phyloP scores from a whole-genome alignment of 805 yeast genomes.

The Schwanniomyces sp. region DNA sequence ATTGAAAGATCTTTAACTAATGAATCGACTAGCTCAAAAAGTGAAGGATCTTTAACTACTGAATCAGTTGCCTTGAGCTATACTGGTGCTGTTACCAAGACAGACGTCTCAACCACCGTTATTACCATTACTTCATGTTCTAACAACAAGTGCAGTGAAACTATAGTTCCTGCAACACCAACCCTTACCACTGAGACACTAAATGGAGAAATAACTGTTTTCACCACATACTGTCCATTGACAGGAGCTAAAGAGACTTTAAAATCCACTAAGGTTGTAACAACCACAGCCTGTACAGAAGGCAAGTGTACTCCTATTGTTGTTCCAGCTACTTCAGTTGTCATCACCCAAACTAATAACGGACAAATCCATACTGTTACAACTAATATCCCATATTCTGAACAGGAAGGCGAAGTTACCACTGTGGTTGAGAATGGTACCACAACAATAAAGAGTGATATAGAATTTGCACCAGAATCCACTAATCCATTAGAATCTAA shows the following conservation, averaged over 20 bases:
- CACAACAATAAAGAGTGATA: too few relatives aligned
- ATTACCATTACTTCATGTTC: constrained; percentile 37
- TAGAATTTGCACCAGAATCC: too few relatives aligned
- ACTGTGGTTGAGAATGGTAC: too few relatives aligned
- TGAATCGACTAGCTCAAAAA: too few relatives aligned
- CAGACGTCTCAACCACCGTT: constrained; percentile 20
- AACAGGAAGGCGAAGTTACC: too few relatives aligned
- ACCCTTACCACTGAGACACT: too few relatives aligned
- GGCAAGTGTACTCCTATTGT: constrained; percentile 26
- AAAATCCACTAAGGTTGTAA: constrained; percentile 26
- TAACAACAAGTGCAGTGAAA: constrained; percentile 27
- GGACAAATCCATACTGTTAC: constrained; percentile 30
- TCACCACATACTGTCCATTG: neutral
- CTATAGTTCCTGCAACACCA: constrained; percentile 16
- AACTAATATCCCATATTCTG: constrained; percentile 40
- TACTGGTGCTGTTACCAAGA: constrained; percentile 8
- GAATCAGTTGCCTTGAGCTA: too few relatives aligned
- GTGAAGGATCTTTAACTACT: too few relatives aligned
- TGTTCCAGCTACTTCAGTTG: constrained; percentile 26
- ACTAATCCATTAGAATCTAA: too few relatives aligned
- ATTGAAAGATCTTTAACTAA: too few relatives aligned
- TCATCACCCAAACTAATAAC: constrained; percentile 23
- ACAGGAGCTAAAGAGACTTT: constrained; percentile 12
- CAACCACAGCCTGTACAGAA: constrained; percentile 35
- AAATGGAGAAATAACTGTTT: neutral